Evolutionary conservation across 2,329 filamentous ascomycete species (phyloP).

Genomic region (Thielaviopsis musarum): DNA sequence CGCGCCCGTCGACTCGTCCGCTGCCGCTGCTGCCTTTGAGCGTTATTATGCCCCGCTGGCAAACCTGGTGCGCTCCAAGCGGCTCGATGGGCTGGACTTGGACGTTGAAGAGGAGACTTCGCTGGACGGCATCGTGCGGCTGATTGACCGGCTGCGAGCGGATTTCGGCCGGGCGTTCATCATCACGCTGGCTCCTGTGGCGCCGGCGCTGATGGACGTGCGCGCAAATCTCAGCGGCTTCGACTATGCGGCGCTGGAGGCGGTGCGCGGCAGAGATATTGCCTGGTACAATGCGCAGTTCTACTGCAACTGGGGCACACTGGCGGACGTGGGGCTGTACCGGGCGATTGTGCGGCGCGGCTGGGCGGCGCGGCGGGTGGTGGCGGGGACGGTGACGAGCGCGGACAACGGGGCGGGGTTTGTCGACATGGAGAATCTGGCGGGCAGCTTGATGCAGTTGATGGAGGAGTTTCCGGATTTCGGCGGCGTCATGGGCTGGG

Average conservation of each 20-base stretch:
- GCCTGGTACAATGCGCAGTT: constrained; percentile 86
- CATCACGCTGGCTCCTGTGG: constrained; percentile 69
- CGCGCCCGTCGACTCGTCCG: constrained; percentile 26
- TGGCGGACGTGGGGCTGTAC: constrained; percentile 29
- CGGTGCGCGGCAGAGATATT: constrained; percentile 46
- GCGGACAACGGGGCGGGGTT: constrained; percentile 50
- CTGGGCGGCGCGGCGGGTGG: constrained; percentile 57
- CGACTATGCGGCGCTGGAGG: constrained; percentile 59
- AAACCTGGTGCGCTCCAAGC: constrained; percentile 42
- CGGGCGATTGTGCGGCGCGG: constrained; percentile 39
- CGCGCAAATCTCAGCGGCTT: constrained; percentile 60
- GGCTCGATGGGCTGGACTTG: constrained; percentile 55
- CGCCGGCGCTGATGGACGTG: constrained; percentile 45
- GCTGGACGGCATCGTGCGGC: constrained; percentile 44
- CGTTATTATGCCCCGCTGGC: constrained; percentile 54
- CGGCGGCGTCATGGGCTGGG: constrained; percentile 88
- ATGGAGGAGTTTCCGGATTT: constrained; percentile 44
- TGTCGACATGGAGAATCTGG: constrained; percentile 31
- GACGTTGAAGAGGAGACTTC: constrained; percentile 68
- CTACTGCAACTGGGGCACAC: constrained; percentile 73
- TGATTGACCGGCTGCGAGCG: constrained; percentile 48
- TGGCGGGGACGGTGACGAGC: constrained; percentile 68
- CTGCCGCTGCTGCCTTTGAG: constrained; percentile 37
- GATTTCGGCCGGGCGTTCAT: constrained; percentile 58
- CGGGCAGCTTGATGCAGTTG: constrained; percentile 25